phyloP scores from a whole-genome alignment of 805 yeast species.

The Candida xiaguanensis region DNA sequence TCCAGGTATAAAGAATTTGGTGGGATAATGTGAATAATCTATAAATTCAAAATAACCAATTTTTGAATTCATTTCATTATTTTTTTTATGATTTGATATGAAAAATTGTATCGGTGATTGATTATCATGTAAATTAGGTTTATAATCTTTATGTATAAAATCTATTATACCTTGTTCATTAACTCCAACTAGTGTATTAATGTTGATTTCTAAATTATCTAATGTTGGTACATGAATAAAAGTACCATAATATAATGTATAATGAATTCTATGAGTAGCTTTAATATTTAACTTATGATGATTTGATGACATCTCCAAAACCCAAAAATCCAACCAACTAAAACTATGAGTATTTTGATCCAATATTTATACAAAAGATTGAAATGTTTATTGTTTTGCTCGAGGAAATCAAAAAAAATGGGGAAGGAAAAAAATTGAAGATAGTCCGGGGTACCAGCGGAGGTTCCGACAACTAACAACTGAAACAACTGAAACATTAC shows the following conservation, averaged over 20 bases:
- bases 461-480: neutral
- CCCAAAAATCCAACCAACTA: too few relatives aligned
- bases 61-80: neutral
- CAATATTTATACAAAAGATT: too few relatives aligned
- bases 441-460: neutral
- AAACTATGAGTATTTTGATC: too few relatives aligned
- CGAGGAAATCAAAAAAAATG: neutral
- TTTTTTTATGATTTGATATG: constrained; percentile 1
- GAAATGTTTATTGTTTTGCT: neutral
- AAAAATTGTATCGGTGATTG: constrained; percentile 17
- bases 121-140: constrained; percentile 11
- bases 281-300: constrained; percentile 2
- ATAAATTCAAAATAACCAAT: constrained; percentile 17
- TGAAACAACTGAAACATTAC: neutral
- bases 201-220: constrained; percentile 52
- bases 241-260: constrained; percentile 62
- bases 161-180: constrained; percentile 51
- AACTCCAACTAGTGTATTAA: constrained; percentile 62
- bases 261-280: constrained; percentile 17
- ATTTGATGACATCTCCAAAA: constrained; percentile 4
- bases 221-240: constrained; percentile 68
- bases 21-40: constrained; percentile 31
- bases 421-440: neutral
- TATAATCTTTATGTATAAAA: constrained; percentile 21
- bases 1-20: constrained; percentile 60